These are phyloP conservation scores for Aphelidium insulamus DNA, from an alignment of 371 early-diverging fungal genomes.

Conservation along the genomic window DNA sequence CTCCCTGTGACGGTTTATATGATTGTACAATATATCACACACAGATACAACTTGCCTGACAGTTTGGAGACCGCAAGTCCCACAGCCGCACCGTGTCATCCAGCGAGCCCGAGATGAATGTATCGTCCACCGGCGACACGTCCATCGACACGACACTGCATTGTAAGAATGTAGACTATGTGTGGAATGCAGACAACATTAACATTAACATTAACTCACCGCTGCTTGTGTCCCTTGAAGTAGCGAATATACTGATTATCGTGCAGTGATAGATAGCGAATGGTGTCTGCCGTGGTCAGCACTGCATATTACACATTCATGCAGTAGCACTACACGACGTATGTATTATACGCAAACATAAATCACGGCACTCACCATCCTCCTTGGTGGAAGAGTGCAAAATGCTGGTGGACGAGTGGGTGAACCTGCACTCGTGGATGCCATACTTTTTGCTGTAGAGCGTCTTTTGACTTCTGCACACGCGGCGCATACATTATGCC, in stretches of 20 bases:
- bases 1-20: constrained; percentile 3
- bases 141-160: constrained; percentile 41
- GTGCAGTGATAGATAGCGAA: constrained; percentile 72
- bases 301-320: too few species aligned
- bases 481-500: too few species aligned
- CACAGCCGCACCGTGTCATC: constrained; percentile 53
- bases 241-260: constrained; percentile 81
- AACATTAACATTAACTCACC: constrained; percentile 13
- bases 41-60: constrained; percentile 21
- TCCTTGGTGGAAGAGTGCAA: constrained; percentile 80
- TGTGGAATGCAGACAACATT: not conserved
- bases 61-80: constrained; percentile 41
- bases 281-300: too few species aligned
- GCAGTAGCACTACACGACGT: not conserved
- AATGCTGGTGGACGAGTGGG: constrained; percentile 44
- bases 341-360: not conserved
- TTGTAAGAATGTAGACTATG: not conserved
- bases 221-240: constrained; percentile 59
- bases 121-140: constrained; percentile 54
- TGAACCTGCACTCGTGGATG: constrained; percentile 56
- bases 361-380: constrained; percentile 29
- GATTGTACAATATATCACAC: not conserved
- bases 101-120: constrained; percentile 38
- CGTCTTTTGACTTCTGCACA: constrained; percentile 14
- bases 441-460: constrained; percentile 65